Evolutionary conservation across 1,284 basidiomycete species (phyloP), one percentile per base, ranked within the genome.

Genomic region (Ceratobasidium sp.): DNA sequence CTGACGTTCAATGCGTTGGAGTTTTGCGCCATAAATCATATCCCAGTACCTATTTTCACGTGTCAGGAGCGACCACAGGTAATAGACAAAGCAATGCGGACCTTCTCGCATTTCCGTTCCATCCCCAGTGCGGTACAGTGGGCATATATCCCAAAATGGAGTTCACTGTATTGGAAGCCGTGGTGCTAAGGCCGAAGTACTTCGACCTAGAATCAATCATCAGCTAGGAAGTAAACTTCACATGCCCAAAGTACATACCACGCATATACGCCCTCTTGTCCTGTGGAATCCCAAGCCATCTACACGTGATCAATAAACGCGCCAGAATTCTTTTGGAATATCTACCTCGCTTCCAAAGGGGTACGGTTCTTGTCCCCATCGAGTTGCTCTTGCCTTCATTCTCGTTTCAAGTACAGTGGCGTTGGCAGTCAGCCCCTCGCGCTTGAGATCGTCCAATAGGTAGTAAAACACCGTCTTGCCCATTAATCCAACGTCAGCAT

Each of bases 201-300:
- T 79, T 83, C 55, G 81, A 80, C 85, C 85, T 84, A 86, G 1
- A 86, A 84, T 25, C 84, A 84, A 74, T 86, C 84, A 27, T 52
- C 35, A 53, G 27, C 47, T n/a, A 6, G 20, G 22, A 3, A 25
- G 0, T n/a, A 13, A 34, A 8, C 17, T 25, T 13, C 32, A 15
- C 7, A 2, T 25, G 35, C 13, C 15, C n/a, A 22, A 32, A 3
- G 1, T 31, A 15, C 62, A 29, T 31, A 65, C 62, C 62, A 65
- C 12, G 62, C 62, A 53, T 58, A 55, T 20, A 54, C 57, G 4
- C 57, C 49, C 57, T 62, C 49, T 71, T 86, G 85, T 8, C 85
- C 85, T 12, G 85, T 86, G 15, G 84, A 86, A 74, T 87, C 85
- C 85, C 85, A 86, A 8, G 84, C 85, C 84, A 86, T 85, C 75